Conservation (phyloP, 2,329 filamentous ascomycete genomes). For the Aspergillus transmontanensis region DNA sequence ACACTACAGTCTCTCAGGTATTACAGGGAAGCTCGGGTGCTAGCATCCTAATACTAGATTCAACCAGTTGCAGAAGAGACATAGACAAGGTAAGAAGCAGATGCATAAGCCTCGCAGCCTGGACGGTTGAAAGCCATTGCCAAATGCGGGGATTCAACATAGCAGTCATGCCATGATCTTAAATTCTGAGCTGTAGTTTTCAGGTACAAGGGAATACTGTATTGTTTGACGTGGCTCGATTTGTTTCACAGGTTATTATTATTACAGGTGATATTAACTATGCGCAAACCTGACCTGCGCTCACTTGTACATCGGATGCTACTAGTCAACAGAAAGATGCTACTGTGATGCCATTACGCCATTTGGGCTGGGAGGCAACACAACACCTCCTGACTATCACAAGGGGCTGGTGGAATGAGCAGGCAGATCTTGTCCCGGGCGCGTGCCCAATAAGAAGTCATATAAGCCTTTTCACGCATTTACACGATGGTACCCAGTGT, state of each 20-base stretch:
- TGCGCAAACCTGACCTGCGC: neutral
- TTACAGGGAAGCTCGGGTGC: slow-evolving; percentile 4
- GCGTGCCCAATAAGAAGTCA: slow-evolving; percentile 15
- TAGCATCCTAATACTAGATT: neutral
- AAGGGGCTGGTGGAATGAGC: slow-evolving; percentile 10
- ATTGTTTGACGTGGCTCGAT: slow-evolving; percentile 18
- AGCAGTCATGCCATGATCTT: slow-evolving; percentile 15
- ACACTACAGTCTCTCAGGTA: neutral
- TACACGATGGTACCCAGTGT: slow-evolving; percentile 12
- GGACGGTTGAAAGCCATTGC: slow-evolving; percentile 11
- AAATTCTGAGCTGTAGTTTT: slow-evolving; percentile 7
- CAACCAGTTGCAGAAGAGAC: neutral
- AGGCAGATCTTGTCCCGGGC: slow-evolving; percentile 9
- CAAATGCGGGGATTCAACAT: slow-evolving; percentile 14
- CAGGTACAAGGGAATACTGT: slow-evolving; percentile 8
- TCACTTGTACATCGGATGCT: neutral
- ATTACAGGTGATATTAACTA: neutral
- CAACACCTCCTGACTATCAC: slow-evolving; percentile 10
- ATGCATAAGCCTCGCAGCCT: neutral
- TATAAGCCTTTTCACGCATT: slow-evolving; percentile 8
- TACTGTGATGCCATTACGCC: slow-evolving; percentile 2
- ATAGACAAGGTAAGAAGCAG: neutral
- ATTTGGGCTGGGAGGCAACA: neutral
- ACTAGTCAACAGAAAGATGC: neutral
- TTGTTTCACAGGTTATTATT: neutral